Evolutionary conservation across 2,329 filamentous ascomycete genomes (phyloP), one percentile per base, ranked within the genome.

Genomic region (Hymenoscyphus salicellus): DNA sequence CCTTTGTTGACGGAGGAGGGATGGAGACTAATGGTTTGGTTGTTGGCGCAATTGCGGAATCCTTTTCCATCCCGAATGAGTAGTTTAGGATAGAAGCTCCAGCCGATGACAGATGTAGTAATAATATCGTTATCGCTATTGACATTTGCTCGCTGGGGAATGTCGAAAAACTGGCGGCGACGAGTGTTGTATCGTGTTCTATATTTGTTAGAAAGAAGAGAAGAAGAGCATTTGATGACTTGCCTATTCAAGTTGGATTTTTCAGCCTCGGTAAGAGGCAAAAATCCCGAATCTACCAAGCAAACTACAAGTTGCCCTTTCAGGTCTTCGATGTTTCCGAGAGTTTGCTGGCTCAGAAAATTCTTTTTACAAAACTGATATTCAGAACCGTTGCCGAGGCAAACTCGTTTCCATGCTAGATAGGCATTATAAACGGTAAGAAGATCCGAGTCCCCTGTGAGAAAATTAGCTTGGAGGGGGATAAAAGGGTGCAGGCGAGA

Each of bases 401-500:
- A 96, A 4, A 93, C 87, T 63, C 88, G 87, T 73, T 91, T 93
- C 95, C 95, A 99, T 2, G 91, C 84, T 58, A 86, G 81, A 77
- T 99, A 99, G 1, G 95, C 95, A 74, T 97, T 97, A 80, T 97
- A 98, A 0, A 93, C 85, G 0, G 95, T 98, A 11, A 98, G 81
- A 0, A 98, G 83, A 75, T 99, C 95, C 0, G 95, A 98, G 76
- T 97, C 92, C 26, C 92, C 86, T 71, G 84, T 85, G 63, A 90
- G 83, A 52, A 1, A 32, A 65, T 58, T 58, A 58, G 32, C 16
- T 20, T 23, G 61, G 56, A 60, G 65, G 33, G 8, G n/a, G 26
- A 6, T 33, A 17, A 41, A 26, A 33, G 10, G 1, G 8, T 14
- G 6, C 20, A 56, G 52, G 63, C 46, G 38, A n/a, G 57, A 26